A percentile compares a stretch with the other conserved stretches of the same genome.
phyloP scores from a whole-genome alignment of 1,139 yeast species.

The Taiozyma onychis region DNA sequence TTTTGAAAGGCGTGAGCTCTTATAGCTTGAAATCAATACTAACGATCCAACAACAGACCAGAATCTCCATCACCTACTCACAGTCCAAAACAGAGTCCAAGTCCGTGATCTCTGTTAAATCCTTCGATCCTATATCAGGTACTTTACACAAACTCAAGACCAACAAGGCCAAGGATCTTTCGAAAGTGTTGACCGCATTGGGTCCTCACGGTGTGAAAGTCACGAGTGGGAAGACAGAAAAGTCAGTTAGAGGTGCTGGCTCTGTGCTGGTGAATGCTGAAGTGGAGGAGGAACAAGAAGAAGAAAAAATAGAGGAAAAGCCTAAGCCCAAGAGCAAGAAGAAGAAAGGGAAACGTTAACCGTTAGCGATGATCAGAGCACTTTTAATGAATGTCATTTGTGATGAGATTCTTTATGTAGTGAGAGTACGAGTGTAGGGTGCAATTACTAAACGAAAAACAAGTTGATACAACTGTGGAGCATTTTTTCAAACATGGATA shows the following conservation, averaged over 20 bases:
- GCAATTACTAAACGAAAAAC: too few species aligned
- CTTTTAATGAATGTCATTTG: background rate
- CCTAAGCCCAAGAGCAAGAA: conserved; percentile 19
- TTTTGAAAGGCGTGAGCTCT: too few species aligned
- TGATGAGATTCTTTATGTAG: background rate
- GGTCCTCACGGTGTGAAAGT: conserved; percentile 75
- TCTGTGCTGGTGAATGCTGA: conserved; percentile 29
- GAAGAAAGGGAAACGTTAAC: conserved; percentile 19
- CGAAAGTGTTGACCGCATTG: conserved; percentile 70
- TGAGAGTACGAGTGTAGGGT: background rate
- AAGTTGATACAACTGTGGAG: too few species aligned
- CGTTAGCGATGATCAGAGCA: background rate
- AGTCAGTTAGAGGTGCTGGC: conserved; percentile 25
- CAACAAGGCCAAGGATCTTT: conserved; percentile 66
- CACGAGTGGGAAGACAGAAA: conserved; percentile 18
- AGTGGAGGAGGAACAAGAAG: conserved; percentile 28
- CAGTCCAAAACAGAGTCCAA: conserved; percentile 24
- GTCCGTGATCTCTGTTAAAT: conserved; percentile 51
- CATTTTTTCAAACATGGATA: too few species aligned
- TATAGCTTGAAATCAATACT: background rate
- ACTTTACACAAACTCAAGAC: conserved; percentile 60
- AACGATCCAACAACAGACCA: conserved; percentile 25
- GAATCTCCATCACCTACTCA: conserved; percentile 43
- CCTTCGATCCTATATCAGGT: conserved; percentile 69
- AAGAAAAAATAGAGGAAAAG: conserved; percentile 1